Conservation (phyloP, 495 filamentous ascomycete genomes). For the Tuber borchii region DNA sequence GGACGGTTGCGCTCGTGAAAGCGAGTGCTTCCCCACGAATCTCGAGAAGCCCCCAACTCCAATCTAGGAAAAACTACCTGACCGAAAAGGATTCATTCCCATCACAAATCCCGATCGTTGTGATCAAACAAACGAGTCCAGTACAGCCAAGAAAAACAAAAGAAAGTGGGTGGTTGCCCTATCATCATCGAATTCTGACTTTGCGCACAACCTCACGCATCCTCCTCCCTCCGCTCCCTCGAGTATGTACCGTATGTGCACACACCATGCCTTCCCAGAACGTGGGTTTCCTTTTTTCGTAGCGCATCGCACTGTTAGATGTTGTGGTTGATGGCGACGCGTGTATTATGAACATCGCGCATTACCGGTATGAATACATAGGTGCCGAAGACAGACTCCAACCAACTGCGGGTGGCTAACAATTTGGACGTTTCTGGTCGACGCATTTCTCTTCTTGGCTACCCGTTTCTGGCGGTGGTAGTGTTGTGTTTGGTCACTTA, state of each 20-base stretch:
- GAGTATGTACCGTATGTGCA: not conserved
- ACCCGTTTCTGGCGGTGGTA: not conserved
- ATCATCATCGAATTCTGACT: not conserved
- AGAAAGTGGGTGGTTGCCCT: not conserved
- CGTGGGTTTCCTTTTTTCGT: not conserved
- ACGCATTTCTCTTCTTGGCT: not conserved
- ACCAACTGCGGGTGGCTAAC: not conserved
- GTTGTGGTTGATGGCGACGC: not conserved
- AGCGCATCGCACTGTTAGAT: not conserved
- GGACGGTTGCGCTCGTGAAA: not conserved
- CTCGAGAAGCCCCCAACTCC: not conserved
- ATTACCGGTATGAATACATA: not conserved
- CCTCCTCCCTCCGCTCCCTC: not conserved
- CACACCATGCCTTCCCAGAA: not conserved
- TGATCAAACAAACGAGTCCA: not conserved
- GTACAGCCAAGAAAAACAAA: not conserved
- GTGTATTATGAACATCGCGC: not conserved
- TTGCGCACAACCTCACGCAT: not conserved
- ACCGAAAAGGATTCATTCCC: not conserved
- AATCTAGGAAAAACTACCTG: not conserved
- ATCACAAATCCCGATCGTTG: not conserved
- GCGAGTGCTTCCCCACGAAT: not conserved
- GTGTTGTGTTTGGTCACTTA: not conserved
- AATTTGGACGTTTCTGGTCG: not conserved
- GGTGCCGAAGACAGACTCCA: not conserved